These are phyloP conservation scores for Kodamaea kakaduensis DNA, from an alignment of 805 yeast species.

Conservation along the genomic window DNA sequence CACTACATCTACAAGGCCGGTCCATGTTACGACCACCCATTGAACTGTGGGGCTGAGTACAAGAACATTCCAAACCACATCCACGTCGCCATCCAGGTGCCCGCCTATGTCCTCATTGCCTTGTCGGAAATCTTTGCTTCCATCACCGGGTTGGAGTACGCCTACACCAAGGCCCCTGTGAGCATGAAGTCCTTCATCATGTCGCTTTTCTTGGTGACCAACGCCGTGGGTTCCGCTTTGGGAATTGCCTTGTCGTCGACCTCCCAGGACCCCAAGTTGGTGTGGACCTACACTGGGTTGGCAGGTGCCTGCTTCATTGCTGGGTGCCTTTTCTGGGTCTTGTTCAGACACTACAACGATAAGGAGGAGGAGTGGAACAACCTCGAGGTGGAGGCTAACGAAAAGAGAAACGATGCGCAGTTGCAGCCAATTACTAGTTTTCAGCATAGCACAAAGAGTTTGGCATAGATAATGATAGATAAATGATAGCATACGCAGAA, in stretches of 20 bases:
- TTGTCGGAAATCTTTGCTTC: slow-evolving; percentile 76
- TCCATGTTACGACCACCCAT: slow-evolving; percentile 67
- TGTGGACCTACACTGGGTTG: slow-evolving; percentile 65
- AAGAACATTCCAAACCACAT: slow-evolving; percentile 47
- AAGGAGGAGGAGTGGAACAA: slow-evolving; percentile 56
- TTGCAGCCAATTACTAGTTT: slow-evolving; percentile 14
- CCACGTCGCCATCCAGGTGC: slow-evolving; percentile 68
- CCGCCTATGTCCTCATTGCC: slow-evolving; percentile 70
- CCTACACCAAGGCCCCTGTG: slow-evolving; percentile 77
- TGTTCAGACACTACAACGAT: slow-evolving; percentile 51
- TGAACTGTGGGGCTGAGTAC: slow-evolving; percentile 43
- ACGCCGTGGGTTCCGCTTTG: slow-evolving; percentile 73
- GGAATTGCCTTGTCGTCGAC: slow-evolving; percentile 71
- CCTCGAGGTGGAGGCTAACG: slow-evolving; percentile 36
- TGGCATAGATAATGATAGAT: slow-evolving; percentile 12
- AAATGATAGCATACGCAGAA: no score
- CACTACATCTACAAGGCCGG: slow-evolving; percentile 63
- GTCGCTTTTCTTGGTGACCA: slow-evolving; percentile 63
- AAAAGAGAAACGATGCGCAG: no score
- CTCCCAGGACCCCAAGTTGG: slow-evolving; percentile 63
- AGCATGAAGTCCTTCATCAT: slow-evolving; percentile 62
- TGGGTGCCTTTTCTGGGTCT: slow-evolving; percentile 60
- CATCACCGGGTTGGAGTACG: slow-evolving; percentile 78
- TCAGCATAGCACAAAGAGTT: slow-evolving; percentile 15
- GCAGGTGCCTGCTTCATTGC: slow-evolving; percentile 55